phyloP scores from a whole-genome alignment of 2,329 filamentous ascomycete genomes.

The Colletotrichum karsti region DNA sequence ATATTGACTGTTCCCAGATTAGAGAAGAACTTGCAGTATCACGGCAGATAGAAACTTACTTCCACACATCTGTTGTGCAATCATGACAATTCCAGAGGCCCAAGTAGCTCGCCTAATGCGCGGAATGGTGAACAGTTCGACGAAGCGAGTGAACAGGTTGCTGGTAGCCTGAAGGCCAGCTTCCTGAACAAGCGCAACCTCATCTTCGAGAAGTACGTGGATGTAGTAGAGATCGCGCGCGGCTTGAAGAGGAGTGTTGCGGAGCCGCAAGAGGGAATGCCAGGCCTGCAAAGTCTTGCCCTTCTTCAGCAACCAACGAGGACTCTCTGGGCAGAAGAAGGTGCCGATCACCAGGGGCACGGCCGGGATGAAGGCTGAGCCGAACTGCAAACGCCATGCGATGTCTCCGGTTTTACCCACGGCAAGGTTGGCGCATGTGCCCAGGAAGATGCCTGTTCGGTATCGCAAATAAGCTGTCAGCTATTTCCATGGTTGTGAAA shows the following conservation, averaged over 20 bases:
- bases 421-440: conserved; percentile 66
- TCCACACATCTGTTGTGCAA: conserved; percentile 70
- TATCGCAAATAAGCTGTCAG: background rate
- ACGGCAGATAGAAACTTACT: no score
- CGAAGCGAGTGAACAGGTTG: conserved; percentile 57
- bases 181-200: conserved; percentile 36
- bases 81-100: conserved; percentile 75
- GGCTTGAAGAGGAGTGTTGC: conserved; percentile 67
- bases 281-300: conserved; percentile 62
- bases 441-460: conserved; percentile 51
- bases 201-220: conserved; percentile 54
- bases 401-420: conserved; percentile 57
- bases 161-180: conserved; percentile 46
- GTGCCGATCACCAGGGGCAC: conserved; percentile 62
- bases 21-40: no score
- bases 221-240: conserved; percentile 72
- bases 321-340: conserved; percentile 72
- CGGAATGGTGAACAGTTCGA: conserved; percentile 66
- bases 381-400: conserved; percentile 67
- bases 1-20: conserved; percentile 47
- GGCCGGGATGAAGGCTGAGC: conserved; percentile 68
- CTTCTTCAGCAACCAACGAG: conserved; percentile 74
- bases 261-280: conserved; percentile 61
- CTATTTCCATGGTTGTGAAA: background rate
- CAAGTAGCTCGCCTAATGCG: conserved; percentile 67